These are phyloP conservation scores for Talaromyces funiculosus DNA, from an alignment of 2,329 filamentous ascomycete genomes.

Conservation along the genomic window DNA sequence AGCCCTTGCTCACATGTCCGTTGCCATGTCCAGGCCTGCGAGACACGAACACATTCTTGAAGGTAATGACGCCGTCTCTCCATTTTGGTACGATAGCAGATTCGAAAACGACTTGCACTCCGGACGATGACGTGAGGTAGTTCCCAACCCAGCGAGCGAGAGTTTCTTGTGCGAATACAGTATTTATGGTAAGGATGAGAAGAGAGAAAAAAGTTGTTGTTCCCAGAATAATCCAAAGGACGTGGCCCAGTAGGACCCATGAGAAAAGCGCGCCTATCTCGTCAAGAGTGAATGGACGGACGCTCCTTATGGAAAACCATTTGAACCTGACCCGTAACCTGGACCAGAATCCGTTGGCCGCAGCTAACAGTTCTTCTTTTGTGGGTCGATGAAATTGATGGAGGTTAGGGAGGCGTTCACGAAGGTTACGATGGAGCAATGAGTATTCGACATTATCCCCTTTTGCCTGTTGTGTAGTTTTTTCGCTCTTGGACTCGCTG, in stretches of 20 bases:
- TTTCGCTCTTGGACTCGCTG: constrained; percentile 16
- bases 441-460: constrained; percentile 15
- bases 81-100: constrained; percentile 96
- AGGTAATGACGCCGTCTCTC: constrained; percentile 90
- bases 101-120: constrained; percentile 91
- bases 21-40: constrained; percentile 75
- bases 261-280: constrained; percentile 95
- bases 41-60: constrained; percentile 94
- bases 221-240: constrained; percentile 92
- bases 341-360: constrained; percentile 89
- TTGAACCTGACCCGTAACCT: constrained; percentile 88
- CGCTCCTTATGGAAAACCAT: constrained; percentile 93
- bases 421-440: constrained; percentile 39
- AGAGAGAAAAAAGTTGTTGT: constrained; percentile 97
- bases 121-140: constrained; percentile 89
- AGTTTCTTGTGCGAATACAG: constrained; percentile 94
- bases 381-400: constrained; percentile 66
- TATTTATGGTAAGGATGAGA: constrained; percentile 86
- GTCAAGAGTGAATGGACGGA: constrained; percentile 88
- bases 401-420: constrained; percentile 62
- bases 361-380: constrained; percentile 86
- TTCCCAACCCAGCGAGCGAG: constrained; percentile 90
- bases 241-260: constrained; percentile 88
- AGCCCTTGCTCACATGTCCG: constrained; percentile 87
- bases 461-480: not conserved